Percentiles rank a stretch among this genome's conserved stretches.
phyloP scores from a whole-genome alignment of 1,139 yeast genomes.

The Kodamaea arcana region DNA sequence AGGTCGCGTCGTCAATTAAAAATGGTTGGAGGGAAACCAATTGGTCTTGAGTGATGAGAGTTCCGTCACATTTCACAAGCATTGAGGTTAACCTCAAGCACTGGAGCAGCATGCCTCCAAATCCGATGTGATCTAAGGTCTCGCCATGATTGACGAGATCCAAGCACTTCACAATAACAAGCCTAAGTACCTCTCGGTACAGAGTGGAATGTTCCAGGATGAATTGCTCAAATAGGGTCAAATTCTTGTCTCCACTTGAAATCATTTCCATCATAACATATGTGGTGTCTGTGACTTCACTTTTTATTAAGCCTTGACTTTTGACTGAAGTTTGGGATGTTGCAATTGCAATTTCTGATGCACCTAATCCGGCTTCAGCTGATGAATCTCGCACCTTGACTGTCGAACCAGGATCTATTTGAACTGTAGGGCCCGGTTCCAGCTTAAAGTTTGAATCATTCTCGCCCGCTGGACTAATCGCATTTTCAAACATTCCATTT shows the following conservation, averaged over 20 bases:
- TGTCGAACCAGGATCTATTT: too few relatives aligned
- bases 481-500: conserved; percentile 25
- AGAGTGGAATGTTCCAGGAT: conserved; percentile 30
- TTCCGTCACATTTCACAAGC: conserved; percentile 47
- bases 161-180: conserved; percentile 23
- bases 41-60: conserved; percentile 59
- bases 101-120: too few relatives aligned
- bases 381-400: too few relatives aligned
- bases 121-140: too few relatives aligned
- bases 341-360: too few relatives aligned
- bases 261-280: conserved; percentile 35
- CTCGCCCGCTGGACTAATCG: neutral
- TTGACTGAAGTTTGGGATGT: too few relatives aligned
- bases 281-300: too few relatives aligned
- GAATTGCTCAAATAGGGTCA: conserved; percentile 42
- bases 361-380: too few relatives aligned
- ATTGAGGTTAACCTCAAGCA: conserved; percentile 52
- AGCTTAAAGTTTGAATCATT: too few relatives aligned
- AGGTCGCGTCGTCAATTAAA: conserved; percentile 43
- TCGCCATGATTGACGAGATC: conserved; percentile 25
- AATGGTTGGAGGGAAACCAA: conserved; percentile 59
- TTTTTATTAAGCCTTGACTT: too few relatives aligned
- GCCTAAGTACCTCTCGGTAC: conserved; percentile 8
- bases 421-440: too few relatives aligned
- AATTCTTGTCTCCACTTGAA: conserved; percentile 27